Conservation (phyloP, 768 basidiomycete genomes). For the Flagelloscypha sp. region DNA sequence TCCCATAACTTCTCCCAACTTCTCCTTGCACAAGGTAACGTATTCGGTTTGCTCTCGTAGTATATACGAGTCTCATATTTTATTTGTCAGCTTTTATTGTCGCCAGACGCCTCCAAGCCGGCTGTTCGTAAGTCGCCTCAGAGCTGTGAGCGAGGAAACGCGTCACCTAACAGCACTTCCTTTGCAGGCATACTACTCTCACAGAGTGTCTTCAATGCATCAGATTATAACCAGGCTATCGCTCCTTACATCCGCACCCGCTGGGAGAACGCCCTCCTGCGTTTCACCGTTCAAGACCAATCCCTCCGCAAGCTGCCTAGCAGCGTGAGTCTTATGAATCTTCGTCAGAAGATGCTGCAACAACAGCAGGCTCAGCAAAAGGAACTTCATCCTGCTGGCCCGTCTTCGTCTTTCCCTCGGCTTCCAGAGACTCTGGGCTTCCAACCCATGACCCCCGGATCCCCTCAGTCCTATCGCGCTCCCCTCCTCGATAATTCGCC, state of each 20-base stretch:
- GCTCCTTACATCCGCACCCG: slow-evolving; percentile 39
- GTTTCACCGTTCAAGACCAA: slow-evolving; percentile 54
- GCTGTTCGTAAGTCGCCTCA: too few species aligned
- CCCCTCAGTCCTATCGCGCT: slow-evolving; percentile 8
- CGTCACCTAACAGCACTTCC: too few species aligned
- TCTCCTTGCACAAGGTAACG: too few species aligned
- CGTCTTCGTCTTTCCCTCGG: not conserved
- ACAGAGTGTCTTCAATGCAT: slow-evolving; percentile 48
- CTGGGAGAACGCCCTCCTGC: slow-evolving; percentile 54
- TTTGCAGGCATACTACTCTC: slow-evolving; percentile 61
- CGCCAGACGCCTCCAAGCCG: slow-evolving; percentile 44
- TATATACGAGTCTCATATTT: slow-evolving; percentile 51
- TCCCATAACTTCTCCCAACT: too few species aligned
- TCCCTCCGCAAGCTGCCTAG: slow-evolving; percentile 28
- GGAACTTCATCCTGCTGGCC: not conserved
- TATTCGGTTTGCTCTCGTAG: slow-evolving; percentile 64
- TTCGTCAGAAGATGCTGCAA: too few species aligned
- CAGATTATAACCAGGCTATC: slow-evolving; percentile 46
- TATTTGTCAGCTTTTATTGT: slow-evolving; percentile 65
- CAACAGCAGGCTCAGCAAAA: too few species aligned
- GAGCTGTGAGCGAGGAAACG: too few species aligned
- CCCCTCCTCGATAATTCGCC: slow-evolving; percentile 25
- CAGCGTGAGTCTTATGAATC: too few species aligned
- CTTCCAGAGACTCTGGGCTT: slow-evolving; percentile 8
- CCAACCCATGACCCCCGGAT: slow-evolving; percentile 17